Base-by-base conservation (phyloP, 345 rosid genomes). In the Brassica nigra region DNA sequence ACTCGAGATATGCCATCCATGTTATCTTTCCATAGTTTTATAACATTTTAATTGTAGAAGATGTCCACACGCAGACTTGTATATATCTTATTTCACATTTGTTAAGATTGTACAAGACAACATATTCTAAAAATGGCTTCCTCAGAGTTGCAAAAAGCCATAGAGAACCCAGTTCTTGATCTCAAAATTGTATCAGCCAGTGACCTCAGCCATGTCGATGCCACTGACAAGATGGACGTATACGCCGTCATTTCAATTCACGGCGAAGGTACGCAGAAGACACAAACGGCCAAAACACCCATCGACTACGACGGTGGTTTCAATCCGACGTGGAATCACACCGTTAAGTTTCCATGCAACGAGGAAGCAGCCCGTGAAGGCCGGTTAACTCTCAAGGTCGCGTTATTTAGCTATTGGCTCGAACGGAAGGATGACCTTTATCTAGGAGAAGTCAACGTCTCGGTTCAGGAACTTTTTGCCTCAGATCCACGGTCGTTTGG, bases 261-360 rank as follows among this genome's bases (percentile, higher is more conserved):
- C 61, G 93, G 94, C 34, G 91, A 83, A 75, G 64, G 72, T 5
- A 49, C 61, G 7, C 62, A 59, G 36, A 36, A 76, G 11, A 80
- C 76, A 57, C 90, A 86, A 81, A 82, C 81, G 72, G 76, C 80
- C 12, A 90, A 85, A 70, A 86, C 94, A 20, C 86, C 84, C 0
- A 83, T 89, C 0, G 84, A 90, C 76, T 84, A 69, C 16, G 82
- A 77, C 11, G 86, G 93, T 23, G 93, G 91, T 23, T 73, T 70
- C 33, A 84, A 86, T 62, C 98, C 98, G 1, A 81, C 84, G 14
- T 94, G 98, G 97, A 87, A 89, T 64, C 89, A 86, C 81, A 88
- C 88, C 2, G 72, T 87, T 6, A 92, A 84, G 74, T 90, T 94
- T 85, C 75, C 85, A 20, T 3, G 90, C 81, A 66, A 81, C 23